Evolutionary conservation across 176 grass and related monocot species (phyloP).

Genomic region (Oryza glumipatula): DNA sequence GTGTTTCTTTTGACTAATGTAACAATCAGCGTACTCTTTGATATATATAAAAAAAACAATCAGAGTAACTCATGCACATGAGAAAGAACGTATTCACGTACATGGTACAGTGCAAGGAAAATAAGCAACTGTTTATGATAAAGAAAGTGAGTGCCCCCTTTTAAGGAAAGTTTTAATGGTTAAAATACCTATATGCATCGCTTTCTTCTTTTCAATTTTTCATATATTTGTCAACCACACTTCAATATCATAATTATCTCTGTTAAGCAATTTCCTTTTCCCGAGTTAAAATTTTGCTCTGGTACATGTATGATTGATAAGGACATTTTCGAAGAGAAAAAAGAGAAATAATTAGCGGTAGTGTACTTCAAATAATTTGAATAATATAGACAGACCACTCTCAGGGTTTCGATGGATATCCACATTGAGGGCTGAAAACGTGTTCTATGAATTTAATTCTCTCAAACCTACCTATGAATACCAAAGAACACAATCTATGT

Average conservation of each 20-base stretch:
- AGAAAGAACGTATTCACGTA: neutral
- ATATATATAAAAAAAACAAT: too few relatives aligned
- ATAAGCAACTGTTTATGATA: neutral
- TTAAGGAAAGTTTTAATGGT: slow-evolving; percentile 1
- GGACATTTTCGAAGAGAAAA: neutral
- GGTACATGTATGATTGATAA: neutral
- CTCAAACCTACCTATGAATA: slow-evolving; percentile 27
- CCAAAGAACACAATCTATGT: slow-evolving; percentile 9
- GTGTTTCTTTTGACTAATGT: neutral
- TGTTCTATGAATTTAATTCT: neutral
- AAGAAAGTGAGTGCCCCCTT: neutral
- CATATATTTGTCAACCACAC: neutral
- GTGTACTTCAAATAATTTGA: neutral
- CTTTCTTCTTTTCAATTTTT: neutral
- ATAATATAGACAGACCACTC: neutral
- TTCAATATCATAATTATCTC: neutral
- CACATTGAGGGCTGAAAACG: neutral
- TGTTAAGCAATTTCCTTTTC: neutral
- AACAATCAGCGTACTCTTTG: neutral
- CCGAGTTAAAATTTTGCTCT: neutral
- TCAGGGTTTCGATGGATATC: neutral
- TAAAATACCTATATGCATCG: neutral
- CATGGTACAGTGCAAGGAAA: neutral
- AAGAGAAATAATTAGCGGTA: neutral
- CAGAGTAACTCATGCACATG: neutral